phyloP scores from a whole-genome alignment of 352 stramenopile species.

The Globisporangium recalcitrans region DNA sequence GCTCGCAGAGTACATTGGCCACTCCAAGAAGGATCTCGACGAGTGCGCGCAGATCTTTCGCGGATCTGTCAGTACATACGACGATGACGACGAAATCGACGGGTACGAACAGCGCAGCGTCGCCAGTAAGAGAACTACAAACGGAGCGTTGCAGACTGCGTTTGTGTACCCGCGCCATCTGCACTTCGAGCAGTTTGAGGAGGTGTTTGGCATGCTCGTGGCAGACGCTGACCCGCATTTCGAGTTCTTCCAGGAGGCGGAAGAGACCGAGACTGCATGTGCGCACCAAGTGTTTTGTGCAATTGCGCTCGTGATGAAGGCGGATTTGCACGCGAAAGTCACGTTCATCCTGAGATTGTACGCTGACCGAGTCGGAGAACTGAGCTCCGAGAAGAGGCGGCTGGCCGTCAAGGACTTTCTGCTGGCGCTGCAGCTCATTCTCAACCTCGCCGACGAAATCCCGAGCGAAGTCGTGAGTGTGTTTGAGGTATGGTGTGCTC shows the following conservation, averaged over 20 bases:
- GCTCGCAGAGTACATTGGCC: slow-evolving; percentile 47
- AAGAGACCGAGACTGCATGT: slow-evolving; percentile 27
- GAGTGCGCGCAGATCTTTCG: slow-evolving; percentile 59
- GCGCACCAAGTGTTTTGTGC: slow-evolving; percentile 55
- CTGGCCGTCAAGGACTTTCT: slow-evolving; percentile 42
- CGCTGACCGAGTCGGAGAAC: slow-evolving; percentile 32
- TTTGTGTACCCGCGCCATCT: slow-evolving; percentile 42
- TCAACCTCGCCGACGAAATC: slow-evolving; percentile 33
- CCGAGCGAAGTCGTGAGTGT: slow-evolving; percentile 20
- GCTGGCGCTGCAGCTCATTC: slow-evolving; percentile 31
- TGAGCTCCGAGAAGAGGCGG: slow-evolving; percentile 37
- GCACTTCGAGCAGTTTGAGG: slow-evolving; percentile 49
- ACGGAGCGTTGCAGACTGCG: neutral
- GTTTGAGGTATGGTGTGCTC: slow-evolving; percentile 23
- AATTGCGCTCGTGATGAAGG: slow-evolving; percentile 44
- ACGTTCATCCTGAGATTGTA: slow-evolving; percentile 57
- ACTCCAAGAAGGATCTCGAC: slow-evolving; percentile 40
- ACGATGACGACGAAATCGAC: slow-evolving; percentile 19
- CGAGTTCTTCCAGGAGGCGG: slow-evolving; percentile 43
- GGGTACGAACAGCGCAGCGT: neutral
- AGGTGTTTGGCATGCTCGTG: slow-evolving; percentile 73
- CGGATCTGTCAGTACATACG: slow-evolving; percentile 21
- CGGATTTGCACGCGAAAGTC: slow-evolving; percentile 55
- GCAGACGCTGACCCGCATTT: slow-evolving; percentile 62
- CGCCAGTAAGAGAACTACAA: neutral